These are phyloP conservation scores for Eucalyptus globulus DNA, from an alignment of 345 rosid genomes.

Conservation along the genomic window DNA sequence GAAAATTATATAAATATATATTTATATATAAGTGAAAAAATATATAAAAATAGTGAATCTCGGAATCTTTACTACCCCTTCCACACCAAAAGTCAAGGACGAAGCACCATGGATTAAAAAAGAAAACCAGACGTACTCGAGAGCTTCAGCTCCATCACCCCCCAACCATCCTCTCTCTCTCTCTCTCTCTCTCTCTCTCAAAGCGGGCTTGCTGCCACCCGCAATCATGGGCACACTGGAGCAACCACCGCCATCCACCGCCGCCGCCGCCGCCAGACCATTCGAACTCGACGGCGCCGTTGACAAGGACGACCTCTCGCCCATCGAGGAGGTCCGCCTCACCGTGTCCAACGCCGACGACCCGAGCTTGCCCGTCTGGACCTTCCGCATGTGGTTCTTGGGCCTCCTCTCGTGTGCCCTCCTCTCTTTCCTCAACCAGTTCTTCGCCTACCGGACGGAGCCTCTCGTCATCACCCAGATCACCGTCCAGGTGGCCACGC, in stretches of 20 bases:
- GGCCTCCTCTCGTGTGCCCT: constrained; percentile 61
- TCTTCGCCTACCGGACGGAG: constrained; percentile 84
- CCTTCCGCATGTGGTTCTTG: constrained; percentile 82
- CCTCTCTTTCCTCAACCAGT: constrained; percentile 74
- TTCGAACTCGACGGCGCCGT: neutral
- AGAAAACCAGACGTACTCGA: neutral
- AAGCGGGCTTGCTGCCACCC: neutral
- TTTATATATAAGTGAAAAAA: neutral
- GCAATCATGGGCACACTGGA: constrained; percentile 1
- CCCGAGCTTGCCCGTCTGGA: constrained; percentile 70
- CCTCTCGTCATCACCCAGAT: constrained; percentile 75
- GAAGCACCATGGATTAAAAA: neutral
- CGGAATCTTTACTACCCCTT: neutral
- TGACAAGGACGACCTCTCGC: constrained; percentile 37
- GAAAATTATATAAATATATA: neutral
- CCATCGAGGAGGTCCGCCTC: constrained; percentile 68
- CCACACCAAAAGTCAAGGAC: neutral
- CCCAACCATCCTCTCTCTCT: neutral
- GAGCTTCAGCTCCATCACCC: neutral
- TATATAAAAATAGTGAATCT: neutral
- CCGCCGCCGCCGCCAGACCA: neutral
- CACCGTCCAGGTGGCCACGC: constrained; percentile 68
- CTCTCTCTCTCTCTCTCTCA: neutral
- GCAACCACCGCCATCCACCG: neutral
- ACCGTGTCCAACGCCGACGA: constrained; percentile 75